Evolutionary conservation across 1,284 basidiomycete species (phyloP), one percentile per base, ranked within the genome.

Genomic region (Schizopora paradoxa): DNA sequence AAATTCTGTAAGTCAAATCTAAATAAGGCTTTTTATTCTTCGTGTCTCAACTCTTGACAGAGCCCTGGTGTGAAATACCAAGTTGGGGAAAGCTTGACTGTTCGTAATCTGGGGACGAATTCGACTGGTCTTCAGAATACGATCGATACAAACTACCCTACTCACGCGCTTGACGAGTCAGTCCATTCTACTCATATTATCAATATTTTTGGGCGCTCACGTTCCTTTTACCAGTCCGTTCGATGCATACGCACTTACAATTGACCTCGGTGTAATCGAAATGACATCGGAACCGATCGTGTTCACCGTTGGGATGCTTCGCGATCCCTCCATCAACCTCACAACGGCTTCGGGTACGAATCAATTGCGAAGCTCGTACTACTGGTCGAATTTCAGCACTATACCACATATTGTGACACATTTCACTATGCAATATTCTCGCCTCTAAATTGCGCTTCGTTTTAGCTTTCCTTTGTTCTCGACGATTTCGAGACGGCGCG

Each of bases 261-360:
- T 63, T 6, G 57, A 66, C 38, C 53, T 58, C 3, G 61, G 62
- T 3, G 53, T 11, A 8, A 56, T 64, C 16, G 37, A 43, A n/a
- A 41, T 34, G 5, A 58, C 55, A 5, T n/a, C 19, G n/a, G 45
- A 51, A 32, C 60, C 67, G 3, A 58, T 67, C 5, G 65, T 73
- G 3, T 68, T 63, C 53, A 61, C 65, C 2, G 49, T 76, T 18
- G 73, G 74, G 0, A 55, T 70, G 10, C 56, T 67, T 4, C 63
- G 73, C 13, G 65, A 69, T 48, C 69, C 72, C 0, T 56, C 61
- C 7, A 57, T 70, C 8, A 56, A 60, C 31, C 68, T 65, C 49
- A 54, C 57, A 49, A 54, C 52, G 14, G 46, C 53, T 13, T 51
- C 49, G 7, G 53, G 47, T 7, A 41, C 25, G 5, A 36, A 51